These are phyloP conservation scores for Rhododendron vialii DNA, from an alignment of 148 eudicot genomes.

Conservation along the genomic window DNA sequence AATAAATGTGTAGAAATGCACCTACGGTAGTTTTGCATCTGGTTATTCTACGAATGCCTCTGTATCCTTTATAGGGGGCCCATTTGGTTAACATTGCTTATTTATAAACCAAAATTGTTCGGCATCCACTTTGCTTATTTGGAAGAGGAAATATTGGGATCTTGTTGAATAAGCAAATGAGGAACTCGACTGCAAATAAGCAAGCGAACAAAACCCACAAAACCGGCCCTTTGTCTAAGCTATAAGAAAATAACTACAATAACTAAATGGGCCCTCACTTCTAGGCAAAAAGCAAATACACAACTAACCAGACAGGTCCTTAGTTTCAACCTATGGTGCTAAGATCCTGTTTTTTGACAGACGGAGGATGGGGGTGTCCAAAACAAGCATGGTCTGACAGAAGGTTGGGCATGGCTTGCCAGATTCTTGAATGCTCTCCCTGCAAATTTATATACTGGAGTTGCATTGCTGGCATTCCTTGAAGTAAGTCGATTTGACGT, in stretches of 20 bases:
- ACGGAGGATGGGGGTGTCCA: constrained; percentile 55
- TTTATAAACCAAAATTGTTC: background rate
- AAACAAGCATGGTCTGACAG: constrained; percentile 61
- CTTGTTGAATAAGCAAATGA: background rate
- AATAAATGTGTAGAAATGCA: background rate
- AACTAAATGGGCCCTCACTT: background rate
- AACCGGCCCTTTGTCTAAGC: background rate
- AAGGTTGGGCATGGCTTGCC: constrained; percentile 97
- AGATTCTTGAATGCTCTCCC: constrained; percentile 80
- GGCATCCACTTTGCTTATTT: background rate
- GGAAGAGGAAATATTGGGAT: background rate
- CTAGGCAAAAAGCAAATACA: background rate
- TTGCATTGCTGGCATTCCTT: constrained; percentile 73
- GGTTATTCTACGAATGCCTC: background rate
- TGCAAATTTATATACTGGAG: constrained; percentile 58
- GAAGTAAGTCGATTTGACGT: constrained; percentile 41
- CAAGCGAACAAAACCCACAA: background rate
- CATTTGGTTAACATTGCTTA: background rate
- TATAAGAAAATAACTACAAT: background rate
- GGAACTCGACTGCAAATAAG: background rate
- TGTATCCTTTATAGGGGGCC: background rate
- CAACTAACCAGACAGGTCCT: background rate
- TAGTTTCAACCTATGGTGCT: background rate
- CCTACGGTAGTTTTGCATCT: background rate
- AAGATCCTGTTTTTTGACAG: constrained; percentile 30